phyloP scores from a whole-genome alignment of 805 yeast species.

The Candida coquimbonensis region DNA sequence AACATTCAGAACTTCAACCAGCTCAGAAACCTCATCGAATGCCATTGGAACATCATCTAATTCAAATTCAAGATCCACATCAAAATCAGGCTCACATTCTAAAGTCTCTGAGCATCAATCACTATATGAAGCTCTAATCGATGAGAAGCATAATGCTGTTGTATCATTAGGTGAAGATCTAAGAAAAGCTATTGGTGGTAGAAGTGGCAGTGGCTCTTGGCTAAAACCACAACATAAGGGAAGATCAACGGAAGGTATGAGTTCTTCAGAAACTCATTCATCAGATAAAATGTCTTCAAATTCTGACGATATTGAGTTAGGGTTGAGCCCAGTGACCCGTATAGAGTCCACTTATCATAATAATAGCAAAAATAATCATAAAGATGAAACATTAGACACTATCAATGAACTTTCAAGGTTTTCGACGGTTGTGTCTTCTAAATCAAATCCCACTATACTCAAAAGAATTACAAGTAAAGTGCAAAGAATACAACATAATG shows the following conservation, averaged over 20 bases:
- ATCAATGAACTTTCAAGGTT: background rate
- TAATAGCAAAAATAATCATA: background rate
- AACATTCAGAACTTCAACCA: background rate
- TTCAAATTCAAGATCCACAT: conserved; percentile 1
- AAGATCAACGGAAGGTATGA: background rate
- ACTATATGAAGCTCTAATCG: conserved; percentile 7
- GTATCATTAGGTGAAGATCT: conserved; percentile 13
- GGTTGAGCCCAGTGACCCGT: background rate
- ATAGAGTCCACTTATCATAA: background rate
- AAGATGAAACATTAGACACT: background rate
- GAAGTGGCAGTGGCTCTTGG: conserved; percentile 14
- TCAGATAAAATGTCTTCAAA: background rate
- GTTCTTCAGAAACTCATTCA: background rate
- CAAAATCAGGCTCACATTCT: conserved; percentile 4
- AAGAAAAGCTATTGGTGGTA: conserved; percentile 16
- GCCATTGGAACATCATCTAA: background rate
- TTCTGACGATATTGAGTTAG: conserved; percentile 3
- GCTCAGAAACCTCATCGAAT: background rate
- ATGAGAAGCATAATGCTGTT: conserved; percentile 9
- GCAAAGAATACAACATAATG: background rate
- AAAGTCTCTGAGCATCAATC: conserved; percentile 1
- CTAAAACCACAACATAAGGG: conserved; percentile 5
- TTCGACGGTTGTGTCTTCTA: background rate
- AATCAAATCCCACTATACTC: background rate
- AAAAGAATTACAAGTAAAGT: background rate